phyloP scores from a whole-genome alignment of 257 asterid species.

The Paraleonurus japonicus region DNA sequence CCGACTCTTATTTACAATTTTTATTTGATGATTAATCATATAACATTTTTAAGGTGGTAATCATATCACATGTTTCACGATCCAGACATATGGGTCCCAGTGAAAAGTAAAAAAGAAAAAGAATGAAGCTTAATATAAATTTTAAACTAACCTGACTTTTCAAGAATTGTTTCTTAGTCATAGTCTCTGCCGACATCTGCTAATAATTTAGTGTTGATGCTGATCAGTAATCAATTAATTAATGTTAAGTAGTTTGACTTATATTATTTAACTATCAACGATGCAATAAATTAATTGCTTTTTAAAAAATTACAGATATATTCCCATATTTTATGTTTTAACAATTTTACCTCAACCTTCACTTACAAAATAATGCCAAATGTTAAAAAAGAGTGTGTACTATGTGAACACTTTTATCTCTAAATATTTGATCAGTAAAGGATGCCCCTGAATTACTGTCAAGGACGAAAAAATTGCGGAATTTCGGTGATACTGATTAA shows the following conservation, averaged over 20 bases:
- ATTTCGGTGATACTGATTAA: too few relatives aligned
- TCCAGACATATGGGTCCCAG: conserved; percentile 16
- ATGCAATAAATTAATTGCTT: neutral
- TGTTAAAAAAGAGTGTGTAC: too few relatives aligned
- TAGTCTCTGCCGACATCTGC: neutral
- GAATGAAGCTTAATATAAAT: neutral
- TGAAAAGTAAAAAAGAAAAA: neutral
- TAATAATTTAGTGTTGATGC: neutral
- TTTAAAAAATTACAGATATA: too few relatives aligned
- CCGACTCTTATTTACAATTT: neutral
- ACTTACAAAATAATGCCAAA: neutral
- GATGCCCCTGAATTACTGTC: too few relatives aligned
- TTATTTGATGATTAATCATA: neutral
- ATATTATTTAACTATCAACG: neutral
- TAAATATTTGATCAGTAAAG: too few relatives aligned
- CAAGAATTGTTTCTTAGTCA: neutral
- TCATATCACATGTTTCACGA: conserved; percentile 26
- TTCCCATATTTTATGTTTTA: too few relatives aligned
- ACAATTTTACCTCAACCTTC: neutral
- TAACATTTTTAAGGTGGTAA: neutral
- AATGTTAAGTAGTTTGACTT: neutral
- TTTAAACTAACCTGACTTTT: conserved; percentile 14
- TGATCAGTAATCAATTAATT: neutral
- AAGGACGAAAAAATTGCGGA: too few relatives aligned
- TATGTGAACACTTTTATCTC: too few relatives aligned